These are phyloP conservation scores for Scutellaria minor DNA, from an alignment of 257 asterid species.

Conservation along the genomic window DNA sequence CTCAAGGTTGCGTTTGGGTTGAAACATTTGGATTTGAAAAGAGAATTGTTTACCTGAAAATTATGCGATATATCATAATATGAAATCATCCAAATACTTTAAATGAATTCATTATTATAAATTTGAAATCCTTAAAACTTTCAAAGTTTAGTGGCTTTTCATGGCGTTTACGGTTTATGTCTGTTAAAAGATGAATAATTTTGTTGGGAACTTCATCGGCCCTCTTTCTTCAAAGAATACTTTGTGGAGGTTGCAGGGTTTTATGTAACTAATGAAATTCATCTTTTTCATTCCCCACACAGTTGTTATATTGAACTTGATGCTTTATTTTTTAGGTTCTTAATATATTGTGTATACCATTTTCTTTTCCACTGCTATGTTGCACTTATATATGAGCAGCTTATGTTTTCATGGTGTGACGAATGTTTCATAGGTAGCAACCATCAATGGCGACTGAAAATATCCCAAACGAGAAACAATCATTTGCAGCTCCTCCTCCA, in stretches of 20 bases:
- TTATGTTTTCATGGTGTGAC: constrained; percentile 2
- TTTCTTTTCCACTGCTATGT: background rate
- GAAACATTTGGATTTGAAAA: too few species aligned
- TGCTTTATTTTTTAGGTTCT: background rate
- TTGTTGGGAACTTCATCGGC: background rate
- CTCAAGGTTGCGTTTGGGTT: too few species aligned
- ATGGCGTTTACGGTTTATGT: background rate
- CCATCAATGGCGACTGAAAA: constrained; percentile 54
- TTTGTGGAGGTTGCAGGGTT: background rate
- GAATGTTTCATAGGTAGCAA: constrained; percentile 28
- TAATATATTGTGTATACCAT: background rate
- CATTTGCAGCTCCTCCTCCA: constrained; percentile 52
- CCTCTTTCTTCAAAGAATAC: background rate
- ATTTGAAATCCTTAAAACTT: background rate
- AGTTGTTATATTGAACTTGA: constrained; percentile 3
- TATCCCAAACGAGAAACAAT: constrained; percentile 42
- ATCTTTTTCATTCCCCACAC: background rate
- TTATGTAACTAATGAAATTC: constrained; percentile 1
- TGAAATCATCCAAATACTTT: background rate
- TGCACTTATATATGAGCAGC: background rate
- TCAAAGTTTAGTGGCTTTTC: too few species aligned
- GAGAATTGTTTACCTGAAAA: too few species aligned
- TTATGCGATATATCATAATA: background rate
- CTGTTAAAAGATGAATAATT: background rate
- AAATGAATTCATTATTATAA: background rate